Base-by-base conservation (phyloP, 805 yeast species). In the Nakazawaea sp. region DNA sequence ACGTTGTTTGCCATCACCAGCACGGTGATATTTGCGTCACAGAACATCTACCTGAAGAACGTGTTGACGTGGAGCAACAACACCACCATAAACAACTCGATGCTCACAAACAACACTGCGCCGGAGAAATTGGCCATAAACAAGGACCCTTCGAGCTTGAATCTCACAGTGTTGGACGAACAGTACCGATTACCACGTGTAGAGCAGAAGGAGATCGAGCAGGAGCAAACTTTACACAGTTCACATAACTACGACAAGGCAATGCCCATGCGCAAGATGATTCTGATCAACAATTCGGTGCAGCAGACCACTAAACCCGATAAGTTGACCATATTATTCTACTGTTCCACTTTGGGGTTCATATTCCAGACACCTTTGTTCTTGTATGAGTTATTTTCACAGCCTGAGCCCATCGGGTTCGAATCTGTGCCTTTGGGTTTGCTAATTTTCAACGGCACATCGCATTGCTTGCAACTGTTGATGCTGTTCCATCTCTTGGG, bases 21-120 rank as follows among this genome's bases (percentile, higher is more conserved):
- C 4, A 72, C 89, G 33, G 54, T 82, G 6, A 75, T 86, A 15
- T 87, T 88, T 62, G 95, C 90, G 4, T 73, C 78, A 2, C 95
- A 87, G 52, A 87, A 87, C 53, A 83, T 88, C 31, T 87, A 85
- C 57, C 88, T 92, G 27, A 88, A 88, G 59, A 80, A 77, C 45
- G 77, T 88, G 27, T 72, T 87, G 43, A 85, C 89, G 26, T 58
- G 50, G 46, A 59, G 57, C 37, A 51, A 54, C n/a, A 45, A 48
- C 12, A 52, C 32, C 20, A 39, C 38, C 8, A 39, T 39, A n/a
- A 30, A 18, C 16, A 34, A 39, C 21, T 39, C 38, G 11, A 34
- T 39, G 38, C 20, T 39, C 11, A 34, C 45, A 15, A 35, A 33
- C n/a, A 30, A 33, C 5, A 35, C 40, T 3, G 46, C 47, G 19